A percentile compares a stretch with the other conserved stretches of the same genome.
Conservation (phyloP, 192 early-diverging fungal genomes). For the Chytriomyces sp. region DNA sequence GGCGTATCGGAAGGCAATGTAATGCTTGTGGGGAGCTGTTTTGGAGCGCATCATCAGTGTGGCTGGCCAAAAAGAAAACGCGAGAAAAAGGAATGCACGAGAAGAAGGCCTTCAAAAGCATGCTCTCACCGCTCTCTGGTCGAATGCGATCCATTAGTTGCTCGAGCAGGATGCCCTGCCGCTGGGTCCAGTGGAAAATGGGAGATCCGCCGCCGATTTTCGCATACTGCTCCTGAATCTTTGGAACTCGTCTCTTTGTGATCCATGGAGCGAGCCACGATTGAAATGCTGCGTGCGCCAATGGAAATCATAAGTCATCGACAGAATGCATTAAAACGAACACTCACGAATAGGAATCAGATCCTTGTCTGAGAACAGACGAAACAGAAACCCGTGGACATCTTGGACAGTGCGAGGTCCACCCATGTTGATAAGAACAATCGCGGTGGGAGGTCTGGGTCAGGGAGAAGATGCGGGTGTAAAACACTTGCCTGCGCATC, state of each 20-base stretch:
- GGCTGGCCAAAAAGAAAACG: not conserved
- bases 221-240: slow-evolving; percentile 88
- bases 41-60: not conserved
- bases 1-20: slow-evolving; percentile 93
- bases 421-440: slow-evolving; percentile 94
- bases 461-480: not conserved
- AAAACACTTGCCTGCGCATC: no score
- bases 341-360: slow-evolving; percentile 73
- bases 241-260: slow-evolving; percentile 79
- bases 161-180: slow-evolving; percentile 82
- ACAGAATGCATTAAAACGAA: no score
- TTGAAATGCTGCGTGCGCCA: slow-evolving; percentile 67
- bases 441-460: slow-evolving; percentile 62
- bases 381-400: slow-evolving; percentile 80
- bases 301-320: no score
- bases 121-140: slow-evolving; percentile 71
- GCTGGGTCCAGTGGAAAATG: slow-evolving; percentile 86
- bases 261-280: slow-evolving; percentile 71
- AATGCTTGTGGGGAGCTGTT: slow-evolving; percentile 84
- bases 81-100: slow-evolving; percentile 12
- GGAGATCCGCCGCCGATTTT: slow-evolving; percentile 95
- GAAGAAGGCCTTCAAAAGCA: not conserved
- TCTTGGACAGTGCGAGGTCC: slow-evolving; percentile 78
- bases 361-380: slow-evolving; percentile 90
- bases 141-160: slow-evolving; percentile 72